Conservation (phyloP, 768 basidiomycete genomes). For the Phlebiopsis flavidoalba region DNA sequence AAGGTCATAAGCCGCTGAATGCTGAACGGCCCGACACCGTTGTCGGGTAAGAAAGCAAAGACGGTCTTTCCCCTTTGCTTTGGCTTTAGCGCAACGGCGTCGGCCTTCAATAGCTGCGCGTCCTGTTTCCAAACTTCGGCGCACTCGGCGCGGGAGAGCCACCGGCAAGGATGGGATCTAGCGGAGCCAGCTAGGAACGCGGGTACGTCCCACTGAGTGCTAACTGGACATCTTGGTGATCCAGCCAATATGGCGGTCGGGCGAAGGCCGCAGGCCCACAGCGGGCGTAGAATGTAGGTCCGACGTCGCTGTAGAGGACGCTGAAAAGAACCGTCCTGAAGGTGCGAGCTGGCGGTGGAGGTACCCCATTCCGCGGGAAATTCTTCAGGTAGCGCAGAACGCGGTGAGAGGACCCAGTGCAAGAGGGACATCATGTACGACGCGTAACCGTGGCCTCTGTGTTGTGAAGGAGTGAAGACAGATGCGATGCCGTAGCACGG, state of each 20-base stretch:
- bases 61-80: constrained; percentile 14
- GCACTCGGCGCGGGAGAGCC: constrained; percentile 34
- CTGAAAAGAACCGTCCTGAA: constrained; percentile 40
- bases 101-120: constrained; percentile 29
- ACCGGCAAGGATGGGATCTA: constrained; percentile 10
- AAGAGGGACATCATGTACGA: constrained; percentile 60
- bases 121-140: constrained; percentile 37
- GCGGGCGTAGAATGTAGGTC: constrained; percentile 37
- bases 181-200: not conserved
- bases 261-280: constrained; percentile 31
- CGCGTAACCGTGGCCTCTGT: constrained; percentile 54
- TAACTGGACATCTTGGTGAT: constrained; percentile 28
- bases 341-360: constrained; percentile 33
- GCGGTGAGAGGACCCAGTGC: constrained; percentile 47
- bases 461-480: constrained; percentile 47
- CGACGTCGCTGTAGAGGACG: constrained; percentile 50
- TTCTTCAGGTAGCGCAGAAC: constrained; percentile 14
- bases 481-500: constrained; percentile 49
- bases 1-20: constrained; percentile 28
- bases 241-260: constrained; percentile 36
- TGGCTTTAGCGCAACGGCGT: constrained; percentile 18
- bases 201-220: constrained; percentile 34
- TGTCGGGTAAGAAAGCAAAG: constrained; percentile 39
- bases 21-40: constrained; percentile 45
- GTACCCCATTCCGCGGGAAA: constrained; percentile 41